These are phyloP conservation scores for Tanozyma kutaoensis DNA, from an alignment of 805 yeast species.

Conservation along the genomic window DNA sequence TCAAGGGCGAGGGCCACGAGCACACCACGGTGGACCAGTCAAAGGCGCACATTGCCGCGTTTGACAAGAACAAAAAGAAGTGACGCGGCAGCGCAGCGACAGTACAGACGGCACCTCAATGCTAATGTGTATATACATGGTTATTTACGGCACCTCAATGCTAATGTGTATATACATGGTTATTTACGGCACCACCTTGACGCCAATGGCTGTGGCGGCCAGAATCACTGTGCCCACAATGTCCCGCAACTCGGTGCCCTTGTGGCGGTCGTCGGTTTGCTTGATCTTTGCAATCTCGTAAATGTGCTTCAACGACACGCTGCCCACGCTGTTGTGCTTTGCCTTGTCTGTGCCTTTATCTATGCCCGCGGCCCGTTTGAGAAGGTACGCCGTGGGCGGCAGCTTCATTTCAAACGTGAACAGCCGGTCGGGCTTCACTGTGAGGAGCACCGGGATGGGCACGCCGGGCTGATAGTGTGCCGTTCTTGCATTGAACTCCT, in stretches of 20 bases:
- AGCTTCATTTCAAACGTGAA: slow-evolving; percentile 78
- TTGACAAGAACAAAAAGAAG: slow-evolving; percentile 64
- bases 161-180: no score
- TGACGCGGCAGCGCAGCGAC: no score
- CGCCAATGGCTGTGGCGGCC: slow-evolving; percentile 85
- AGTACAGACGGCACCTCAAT: no score
- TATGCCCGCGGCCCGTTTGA: slow-evolving; percentile 69
- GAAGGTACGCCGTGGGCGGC: slow-evolving; percentile 83
- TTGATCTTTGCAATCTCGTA: slow-evolving; percentile 93
- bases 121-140: no score
- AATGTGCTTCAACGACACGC: slow-evolving; percentile 66
- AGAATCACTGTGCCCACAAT: slow-evolving; percentile 75
- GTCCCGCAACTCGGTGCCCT: slow-evolving; percentile 53
- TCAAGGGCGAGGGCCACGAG: slow-evolving; percentile 45
- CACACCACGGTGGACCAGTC: slow-evolving; percentile 88
- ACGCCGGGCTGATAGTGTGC: slow-evolving; percentile 75
- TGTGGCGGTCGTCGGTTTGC: slow-evolving; percentile 72
- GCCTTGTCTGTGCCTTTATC: slow-evolving; percentile 67
- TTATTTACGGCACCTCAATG: no score
- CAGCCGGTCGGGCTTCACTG: slow-evolving; percentile 85
- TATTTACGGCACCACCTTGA: slow-evolving; percentile 55
- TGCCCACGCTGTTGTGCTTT: slow-evolving; percentile 51
- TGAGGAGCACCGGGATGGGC: slow-evolving; percentile 79
- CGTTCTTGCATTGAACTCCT: slow-evolving; percentile 95
- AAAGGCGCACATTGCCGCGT: slow-evolving; percentile 89